Evolutionary conservation across 441 rosid species (phyloP).

Genomic region (Adansonia gregorii): DNA sequence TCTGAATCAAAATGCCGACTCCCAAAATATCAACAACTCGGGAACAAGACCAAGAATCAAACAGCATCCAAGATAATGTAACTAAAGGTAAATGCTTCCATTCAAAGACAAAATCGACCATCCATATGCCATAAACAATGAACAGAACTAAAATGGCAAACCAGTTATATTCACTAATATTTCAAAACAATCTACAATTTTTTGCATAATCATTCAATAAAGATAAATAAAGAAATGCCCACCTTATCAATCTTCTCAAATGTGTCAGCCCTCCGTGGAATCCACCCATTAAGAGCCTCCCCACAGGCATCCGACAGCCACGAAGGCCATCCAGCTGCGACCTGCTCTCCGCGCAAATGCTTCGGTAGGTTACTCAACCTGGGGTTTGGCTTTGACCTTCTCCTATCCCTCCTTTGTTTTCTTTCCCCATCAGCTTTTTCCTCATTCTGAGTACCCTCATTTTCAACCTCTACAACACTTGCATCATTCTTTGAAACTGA

Average conservation of each 20-base stretch:
- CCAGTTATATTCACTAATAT: not conserved
- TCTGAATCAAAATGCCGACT: slow-evolving; percentile 21
- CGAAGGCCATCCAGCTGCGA: slow-evolving; percentile 94
- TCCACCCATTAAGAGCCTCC: slow-evolving; percentile 90
- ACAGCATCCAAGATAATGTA: slow-evolving; percentile 23
- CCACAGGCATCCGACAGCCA: slow-evolving; percentile 95
- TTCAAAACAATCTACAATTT: slow-evolving; percentile 5
- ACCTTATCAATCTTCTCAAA: slow-evolving; percentile 98
- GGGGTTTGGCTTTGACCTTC: slow-evolving; percentile 61
- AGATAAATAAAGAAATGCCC: not conserved
- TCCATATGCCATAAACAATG: not conserved
- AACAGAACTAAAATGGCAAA: slow-evolving; percentile 26
- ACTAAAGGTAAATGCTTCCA: not conserved
- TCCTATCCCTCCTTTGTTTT: slow-evolving; percentile 61
- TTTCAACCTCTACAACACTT: slow-evolving; percentile 46
- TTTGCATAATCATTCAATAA: not conserved
- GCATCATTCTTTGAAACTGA: slow-evolving; percentile 48
- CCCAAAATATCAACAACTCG: slow-evolving; percentile 15
- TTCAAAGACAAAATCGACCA: not conserved
- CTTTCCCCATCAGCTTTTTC: slow-evolving; percentile 56
- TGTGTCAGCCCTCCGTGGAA: slow-evolving; percentile 84
- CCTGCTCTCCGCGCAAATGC: slow-evolving; percentile 80
- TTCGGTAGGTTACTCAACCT: slow-evolving; percentile 65
- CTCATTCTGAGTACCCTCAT: slow-evolving; percentile 52
- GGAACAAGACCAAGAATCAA: not conserved